These are phyloP conservation scores for Beauveria sp. DNA, from an alignment of 2,329 filamentous ascomycete genomes.

Conservation along the genomic window DNA sequence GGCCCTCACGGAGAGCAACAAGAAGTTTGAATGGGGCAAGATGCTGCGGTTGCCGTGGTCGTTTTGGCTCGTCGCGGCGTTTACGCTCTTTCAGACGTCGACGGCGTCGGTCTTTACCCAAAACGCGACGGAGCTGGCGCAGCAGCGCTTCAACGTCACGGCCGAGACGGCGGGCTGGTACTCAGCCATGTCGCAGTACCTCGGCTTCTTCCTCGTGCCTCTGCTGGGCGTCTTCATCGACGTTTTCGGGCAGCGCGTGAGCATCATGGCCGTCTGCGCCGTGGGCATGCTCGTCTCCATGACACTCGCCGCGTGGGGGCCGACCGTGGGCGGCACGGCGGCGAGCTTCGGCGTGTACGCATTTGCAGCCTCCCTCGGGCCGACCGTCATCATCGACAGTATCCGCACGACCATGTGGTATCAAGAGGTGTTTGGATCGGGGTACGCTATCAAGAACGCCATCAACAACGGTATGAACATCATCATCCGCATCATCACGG, in stretches of 20 bases:
- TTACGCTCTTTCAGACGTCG: conserved; percentile 52
- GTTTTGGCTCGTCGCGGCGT: conserved; percentile 48
- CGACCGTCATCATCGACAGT: conserved; percentile 52
- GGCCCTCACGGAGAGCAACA: conserved; percentile 50
- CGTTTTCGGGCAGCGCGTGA: conserved; percentile 44
- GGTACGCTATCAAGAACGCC: conserved; percentile 52
- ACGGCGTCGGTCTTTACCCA: conserved; percentile 45
- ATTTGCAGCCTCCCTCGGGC: conserved; percentile 45
- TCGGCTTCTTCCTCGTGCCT: conserved; percentile 51
- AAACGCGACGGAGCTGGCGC: conserved; percentile 54
- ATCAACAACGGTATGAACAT: conserved; percentile 59
- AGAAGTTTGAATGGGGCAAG: conserved; percentile 47
- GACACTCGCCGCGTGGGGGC: conserved; percentile 45
- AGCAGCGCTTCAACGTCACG: conserved; percentile 49
- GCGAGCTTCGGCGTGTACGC: conserved; percentile 54
- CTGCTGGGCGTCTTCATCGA: conserved; percentile 49
- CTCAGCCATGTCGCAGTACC: conserved; percentile 46
- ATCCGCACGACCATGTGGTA: conserved; percentile 54
- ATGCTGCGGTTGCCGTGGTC: conserved; percentile 51
- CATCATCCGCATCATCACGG: conserved; percentile 49
- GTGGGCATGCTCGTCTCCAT: conserved; percentile 43
- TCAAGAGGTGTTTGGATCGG: conserved; percentile 51
- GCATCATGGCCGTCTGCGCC: conserved; percentile 46
- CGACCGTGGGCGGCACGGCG: conserved; percentile 42
- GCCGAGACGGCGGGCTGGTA: conserved; percentile 54